These are phyloP conservation scores for Macrolepiota dolichaula DNA, from an alignment of 768 basidiomycete species.

Conservation along the genomic window DNA sequence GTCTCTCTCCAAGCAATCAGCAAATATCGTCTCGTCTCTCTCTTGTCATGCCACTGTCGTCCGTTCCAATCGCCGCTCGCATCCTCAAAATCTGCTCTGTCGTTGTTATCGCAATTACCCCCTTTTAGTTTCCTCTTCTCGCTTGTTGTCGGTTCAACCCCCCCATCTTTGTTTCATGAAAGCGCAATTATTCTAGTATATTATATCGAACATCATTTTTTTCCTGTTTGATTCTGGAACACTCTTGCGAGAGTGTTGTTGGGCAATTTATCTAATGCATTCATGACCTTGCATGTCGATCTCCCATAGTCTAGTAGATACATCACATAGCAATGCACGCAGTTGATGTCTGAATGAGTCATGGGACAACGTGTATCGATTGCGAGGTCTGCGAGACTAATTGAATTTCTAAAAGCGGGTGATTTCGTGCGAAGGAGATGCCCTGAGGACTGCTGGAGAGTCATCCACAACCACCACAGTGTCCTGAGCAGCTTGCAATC, in stretches of 20 bases:
- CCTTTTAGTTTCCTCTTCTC: background rate
- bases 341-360: background rate
- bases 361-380: background rate
- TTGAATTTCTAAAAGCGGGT: conserved; percentile 16
- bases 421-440: conserved; percentile 18
- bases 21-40: background rate
- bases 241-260: background rate
- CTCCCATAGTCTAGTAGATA: background rate
- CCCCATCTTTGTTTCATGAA: conserved; percentile 2
- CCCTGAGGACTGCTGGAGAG: conserved; percentile 4
- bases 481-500: conserved; percentile 25
- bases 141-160: background rate
- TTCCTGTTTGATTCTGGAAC: background rate
- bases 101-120: conserved; percentile 9
- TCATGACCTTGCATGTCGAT: conserved; percentile 1
- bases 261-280: background rate
- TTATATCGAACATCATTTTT: background rate
- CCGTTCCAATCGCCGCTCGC: background rate
- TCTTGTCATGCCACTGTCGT: background rate
- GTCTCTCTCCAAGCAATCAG: background rate
- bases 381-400: background rate
- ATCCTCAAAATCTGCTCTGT: conserved; percentile 4
- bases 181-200: conserved; percentile 10
- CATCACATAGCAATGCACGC: background rate
- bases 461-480: conserved; percentile 17